These are phyloP conservation scores for Psilocybe subaeruginosa DNA, from an alignment of 768 basidiomycete genomes.

Conservation along the genomic window DNA sequence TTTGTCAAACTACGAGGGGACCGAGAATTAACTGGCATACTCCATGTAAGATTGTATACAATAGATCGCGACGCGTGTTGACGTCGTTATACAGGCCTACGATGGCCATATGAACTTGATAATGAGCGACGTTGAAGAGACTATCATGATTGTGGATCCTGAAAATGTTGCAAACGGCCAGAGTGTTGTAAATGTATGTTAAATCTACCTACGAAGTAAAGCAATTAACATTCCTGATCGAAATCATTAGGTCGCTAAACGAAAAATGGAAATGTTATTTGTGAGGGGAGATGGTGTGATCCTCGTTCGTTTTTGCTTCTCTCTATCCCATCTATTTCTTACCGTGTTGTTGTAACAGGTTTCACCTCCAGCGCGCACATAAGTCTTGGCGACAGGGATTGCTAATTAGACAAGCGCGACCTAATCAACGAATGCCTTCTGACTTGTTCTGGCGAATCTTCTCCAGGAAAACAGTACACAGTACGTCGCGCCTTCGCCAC, in stretches of 20 bases:
- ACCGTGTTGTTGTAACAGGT: constrained; percentile 47
- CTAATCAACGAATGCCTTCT: not conserved
- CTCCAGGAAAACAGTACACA: constrained; percentile 27
- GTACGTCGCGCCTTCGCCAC: not conserved
- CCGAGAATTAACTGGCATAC: constrained; percentile 85
- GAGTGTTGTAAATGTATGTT: constrained; percentile 64
- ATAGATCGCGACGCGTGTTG: constrained; percentile 13
- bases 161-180: constrained; percentile 63
- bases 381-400: not conserved
- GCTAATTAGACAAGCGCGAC: not conserved
- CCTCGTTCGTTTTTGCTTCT: constrained; percentile 57
- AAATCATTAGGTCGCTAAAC: constrained; percentile 73
- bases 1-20: constrained; percentile 98
- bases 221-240: not conserved
- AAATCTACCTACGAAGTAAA: not conserved
- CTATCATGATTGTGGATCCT: constrained; percentile 93
- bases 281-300: constrained; percentile 98
- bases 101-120: constrained; percentile 99
- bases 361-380: constrained; percentile 76
- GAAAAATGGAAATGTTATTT: constrained; percentile 97
- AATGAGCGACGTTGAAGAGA: constrained; percentile 96
- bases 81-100: constrained; percentile 71
- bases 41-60: constrained; percentile 69
- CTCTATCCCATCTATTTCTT: constrained; percentile 11
- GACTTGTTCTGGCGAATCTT: not conserved